phyloP scores from a whole-genome alignment of 441 rosid genomes.

The Erysimum pusillum region DNA sequence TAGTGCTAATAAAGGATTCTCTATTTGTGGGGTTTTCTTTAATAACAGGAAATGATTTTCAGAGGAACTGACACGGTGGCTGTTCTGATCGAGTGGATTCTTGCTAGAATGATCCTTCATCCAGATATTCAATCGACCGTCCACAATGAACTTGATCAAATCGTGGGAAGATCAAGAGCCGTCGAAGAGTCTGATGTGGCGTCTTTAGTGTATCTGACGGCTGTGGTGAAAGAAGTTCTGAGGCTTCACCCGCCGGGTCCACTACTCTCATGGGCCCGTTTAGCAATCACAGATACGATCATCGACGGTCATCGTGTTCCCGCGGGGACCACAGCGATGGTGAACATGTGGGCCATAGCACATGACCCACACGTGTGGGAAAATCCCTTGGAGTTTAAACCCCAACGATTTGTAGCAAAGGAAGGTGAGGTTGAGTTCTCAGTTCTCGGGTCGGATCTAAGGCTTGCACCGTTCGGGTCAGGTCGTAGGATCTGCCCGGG shows the following conservation, averaged over 20 bases:
- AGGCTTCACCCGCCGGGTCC: slow-evolving; percentile 83
- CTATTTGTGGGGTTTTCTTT: slow-evolving; percentile 2
- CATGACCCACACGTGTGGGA: slow-evolving; percentile 68
- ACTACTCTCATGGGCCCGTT: slow-evolving; percentile 75
- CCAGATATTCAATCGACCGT: slow-evolving; percentile 61
- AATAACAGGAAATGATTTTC: slow-evolving; percentile 69
- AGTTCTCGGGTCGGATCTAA: slow-evolving; percentile 70
- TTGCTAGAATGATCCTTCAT: slow-evolving; percentile 73
- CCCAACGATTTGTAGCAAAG: slow-evolving; percentile 55
- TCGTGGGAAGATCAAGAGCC: slow-evolving; percentile 61
- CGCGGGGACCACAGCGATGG: slow-evolving; percentile 72
- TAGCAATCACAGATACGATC: slow-evolving; percentile 64
- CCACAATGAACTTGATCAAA: slow-evolving; percentile 60
- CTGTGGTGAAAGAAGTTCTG: slow-evolving; percentile 68
- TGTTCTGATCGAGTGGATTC: slow-evolving; percentile 73
- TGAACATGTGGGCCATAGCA: slow-evolving; percentile 82
- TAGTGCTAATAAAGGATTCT: background rate
- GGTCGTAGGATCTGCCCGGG: slow-evolving; percentile 74
- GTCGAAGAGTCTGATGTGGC: slow-evolving; percentile 56
- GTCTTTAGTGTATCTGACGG: slow-evolving; percentile 56
- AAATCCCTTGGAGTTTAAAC: slow-evolving; percentile 65
- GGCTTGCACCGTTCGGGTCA: slow-evolving; percentile 77
- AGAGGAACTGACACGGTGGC: slow-evolving; percentile 82
- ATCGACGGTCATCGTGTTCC: slow-evolving; percentile 69
- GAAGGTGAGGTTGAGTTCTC: slow-evolving; percentile 60